Percentiles rank a stretch among this genome's conserved stretches.
These are phyloP conservation scores for Solanum chmielewskii DNA, from an alignment of 257 asterid species.

Conservation along the genomic window DNA sequence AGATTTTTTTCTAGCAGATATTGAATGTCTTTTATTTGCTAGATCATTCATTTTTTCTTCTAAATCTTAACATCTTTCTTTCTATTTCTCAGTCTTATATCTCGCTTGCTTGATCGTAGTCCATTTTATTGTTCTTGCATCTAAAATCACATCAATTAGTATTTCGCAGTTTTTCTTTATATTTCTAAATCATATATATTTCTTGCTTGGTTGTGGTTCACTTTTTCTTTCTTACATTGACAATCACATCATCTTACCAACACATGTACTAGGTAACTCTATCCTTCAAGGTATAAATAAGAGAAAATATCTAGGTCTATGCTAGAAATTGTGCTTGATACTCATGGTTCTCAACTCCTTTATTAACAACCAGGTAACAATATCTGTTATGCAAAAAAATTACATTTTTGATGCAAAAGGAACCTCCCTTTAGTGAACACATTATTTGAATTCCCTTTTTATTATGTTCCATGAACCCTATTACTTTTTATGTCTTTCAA, in stretches of 20 bases:
- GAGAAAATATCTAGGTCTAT: not conserved
- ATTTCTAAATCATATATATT: too few species aligned
- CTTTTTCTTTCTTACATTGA: not conserved
- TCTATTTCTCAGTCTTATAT: not conserved
- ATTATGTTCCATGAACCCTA: too few species aligned
- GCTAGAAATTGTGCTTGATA: too few species aligned
- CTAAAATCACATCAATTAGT: too few species aligned
- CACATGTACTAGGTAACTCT: not conserved
- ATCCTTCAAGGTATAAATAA: not conserved
- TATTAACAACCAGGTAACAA: too few species aligned
- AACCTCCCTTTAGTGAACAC: too few species aligned
- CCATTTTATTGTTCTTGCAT: not conserved
- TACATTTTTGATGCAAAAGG: too few species aligned
- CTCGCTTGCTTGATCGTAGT: too few species aligned
- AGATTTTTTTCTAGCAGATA: not conserved
- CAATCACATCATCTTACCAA: not conserved
- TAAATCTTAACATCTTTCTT: not conserved
- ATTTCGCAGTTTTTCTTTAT: not conserved
- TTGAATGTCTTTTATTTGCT: not conserved
- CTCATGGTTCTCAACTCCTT: not conserved
- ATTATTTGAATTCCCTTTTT: too few species aligned
- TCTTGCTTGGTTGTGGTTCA: not conserved
- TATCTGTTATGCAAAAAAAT: too few species aligned
- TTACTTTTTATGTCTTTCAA: too few species aligned
- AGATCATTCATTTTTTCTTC: not conserved